Base-by-base conservation (phyloP, 2,329 filamentous ascomycete genomes). In the Colletotrichum salicis region DNA sequence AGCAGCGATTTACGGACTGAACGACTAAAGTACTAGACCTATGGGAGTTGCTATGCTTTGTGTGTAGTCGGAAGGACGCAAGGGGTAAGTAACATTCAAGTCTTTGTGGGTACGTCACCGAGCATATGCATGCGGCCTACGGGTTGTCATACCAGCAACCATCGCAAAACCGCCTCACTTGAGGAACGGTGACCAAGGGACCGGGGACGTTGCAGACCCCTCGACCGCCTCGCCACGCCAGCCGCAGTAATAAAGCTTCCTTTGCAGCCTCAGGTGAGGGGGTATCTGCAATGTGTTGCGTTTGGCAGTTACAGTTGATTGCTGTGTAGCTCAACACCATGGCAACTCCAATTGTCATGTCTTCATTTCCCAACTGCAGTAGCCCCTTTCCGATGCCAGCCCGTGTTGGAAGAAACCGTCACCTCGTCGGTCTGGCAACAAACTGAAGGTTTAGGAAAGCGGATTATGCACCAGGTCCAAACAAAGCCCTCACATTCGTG, bases 71-170 rank as follows among this genome's bases (percentile, higher is more conserved):
- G 41, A 22, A 48, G 19, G 29, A 52, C n/a, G 31, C 4, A 63
- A 54, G 22, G 45, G 60, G 37, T 41, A 41, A 41, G 37, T 41
- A 41, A 29, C 27, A 29, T 29, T 37, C 4, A 10, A 19, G 10
- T 27, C 13, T 27, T 13, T 19, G 22, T 48, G 41, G 62, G 55
- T 68, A 68, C 69, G 69, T 71, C 69, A 71, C 54, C 58, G 12
- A 37, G 33, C 64, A 71, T 71, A 68, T 63, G 69, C 69, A 71
- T 55, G 69, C 33, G 27, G 35, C 58, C 52, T 55, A 31, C 24
- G 69, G 59, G 12, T 68, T 22, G 64, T 68, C 64, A 68, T 64
- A 61, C 64, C 41, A 58, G 58, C 64, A 59, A 58, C 52, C 41
- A 55, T 10, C 24, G 54, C 58, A 58, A 41, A 54, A 71, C 69